Evolutionary conservation across 164 flowering plant species (phyloP).

Genomic region (Magnolia changhungtana): DNA sequence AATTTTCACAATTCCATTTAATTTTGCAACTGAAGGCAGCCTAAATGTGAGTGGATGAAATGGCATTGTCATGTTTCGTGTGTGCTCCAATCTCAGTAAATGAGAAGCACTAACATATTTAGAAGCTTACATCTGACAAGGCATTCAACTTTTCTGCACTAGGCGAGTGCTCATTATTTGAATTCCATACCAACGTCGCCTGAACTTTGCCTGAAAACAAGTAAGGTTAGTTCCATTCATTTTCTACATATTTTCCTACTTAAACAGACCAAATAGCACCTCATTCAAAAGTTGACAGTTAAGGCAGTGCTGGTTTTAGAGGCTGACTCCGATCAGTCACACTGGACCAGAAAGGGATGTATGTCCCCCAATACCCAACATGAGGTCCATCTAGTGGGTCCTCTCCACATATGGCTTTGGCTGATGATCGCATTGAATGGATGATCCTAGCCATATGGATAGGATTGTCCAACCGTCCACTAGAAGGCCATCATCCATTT

Average conservation of each 20-base stretch:
- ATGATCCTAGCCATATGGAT: neutral
- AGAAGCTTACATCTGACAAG: conserved; percentile 62
- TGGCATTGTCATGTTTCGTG: too few species aligned
- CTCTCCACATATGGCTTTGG: neutral
- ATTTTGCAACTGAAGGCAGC: neutral
- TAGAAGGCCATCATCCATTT: neutral
- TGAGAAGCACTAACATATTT: neutral
- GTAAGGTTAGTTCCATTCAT: neutral
- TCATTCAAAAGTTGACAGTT: too few species aligned
- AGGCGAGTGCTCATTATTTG: conserved; percentile 73
- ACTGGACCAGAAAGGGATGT: neutral
- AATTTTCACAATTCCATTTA: neutral
- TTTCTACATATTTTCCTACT: neutral
- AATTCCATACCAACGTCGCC: conserved; percentile 92
- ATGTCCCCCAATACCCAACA: neutral
- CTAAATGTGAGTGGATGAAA: neutral
- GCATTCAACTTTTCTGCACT: conserved; percentile 59
- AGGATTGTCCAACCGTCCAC: neutral
- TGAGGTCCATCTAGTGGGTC: neutral
- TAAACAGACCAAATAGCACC: too few species aligned
- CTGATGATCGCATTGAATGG: neutral
- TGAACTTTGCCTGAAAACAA: conserved; percentile 74
- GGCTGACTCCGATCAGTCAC: neutral
- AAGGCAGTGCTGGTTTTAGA: too few species aligned
- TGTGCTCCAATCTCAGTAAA: neutral